Conservation (phyloP, 306 rosid species). For the Adenanthera pavonina region DNA sequence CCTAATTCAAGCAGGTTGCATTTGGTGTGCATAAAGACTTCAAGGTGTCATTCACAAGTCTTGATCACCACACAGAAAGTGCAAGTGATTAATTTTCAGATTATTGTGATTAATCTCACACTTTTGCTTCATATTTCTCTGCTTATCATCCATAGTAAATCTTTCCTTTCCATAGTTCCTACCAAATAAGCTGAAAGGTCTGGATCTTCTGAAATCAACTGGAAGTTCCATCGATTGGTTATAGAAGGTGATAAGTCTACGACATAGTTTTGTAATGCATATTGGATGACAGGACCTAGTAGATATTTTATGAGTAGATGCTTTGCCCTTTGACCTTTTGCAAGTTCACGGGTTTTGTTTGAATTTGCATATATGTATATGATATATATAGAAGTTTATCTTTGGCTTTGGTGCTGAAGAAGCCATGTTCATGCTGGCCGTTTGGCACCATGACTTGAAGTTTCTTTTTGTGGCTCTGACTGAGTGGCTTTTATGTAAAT, state of each 20-base stretch:
- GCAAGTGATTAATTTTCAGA: slow-evolving; percentile 19
- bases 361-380: background rate
- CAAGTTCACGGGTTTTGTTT: slow-evolving; percentile 9
- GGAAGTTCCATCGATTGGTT: slow-evolving; percentile 20
- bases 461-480: background rate
- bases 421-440: slow-evolving; percentile 20
- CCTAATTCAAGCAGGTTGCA: background rate
- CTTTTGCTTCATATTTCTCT: slow-evolving; percentile 27
- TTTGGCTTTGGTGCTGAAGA: slow-evolving; percentile 18
- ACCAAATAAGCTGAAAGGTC: slow-evolving; percentile 13
- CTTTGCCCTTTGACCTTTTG: background rate
- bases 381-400: background rate
- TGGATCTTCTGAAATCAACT: slow-evolving; percentile 33
- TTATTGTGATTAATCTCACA: background rate
- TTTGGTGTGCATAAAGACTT: slow-evolving; percentile 16
- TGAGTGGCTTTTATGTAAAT: background rate
- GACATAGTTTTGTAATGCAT: slow-evolving; percentile 5
- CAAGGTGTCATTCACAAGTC: background rate
- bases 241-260: slow-evolving; percentile 11
- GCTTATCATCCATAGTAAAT: background rate
- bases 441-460: background rate
- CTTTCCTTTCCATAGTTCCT: slow-evolving; percentile 32
- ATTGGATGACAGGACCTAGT: slow-evolving; percentile 17
- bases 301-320: slow-evolving; percentile 24
- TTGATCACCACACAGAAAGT: background rate